Conservation (phyloP, 1,284 basidiomycete genomes). For the Tylopilus orsonianus region DNA sequence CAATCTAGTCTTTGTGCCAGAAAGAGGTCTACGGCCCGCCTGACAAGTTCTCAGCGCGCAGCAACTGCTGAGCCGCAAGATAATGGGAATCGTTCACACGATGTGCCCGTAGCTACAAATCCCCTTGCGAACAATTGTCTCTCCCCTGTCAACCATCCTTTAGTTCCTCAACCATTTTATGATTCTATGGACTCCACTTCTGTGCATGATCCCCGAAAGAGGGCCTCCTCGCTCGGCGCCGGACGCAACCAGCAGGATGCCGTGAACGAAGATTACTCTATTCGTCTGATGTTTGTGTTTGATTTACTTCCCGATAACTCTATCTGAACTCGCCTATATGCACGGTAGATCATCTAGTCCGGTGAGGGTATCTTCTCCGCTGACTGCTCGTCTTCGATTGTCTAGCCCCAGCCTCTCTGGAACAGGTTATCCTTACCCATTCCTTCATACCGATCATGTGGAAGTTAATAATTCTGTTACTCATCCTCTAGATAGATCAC, state of each 20-base stretch:
- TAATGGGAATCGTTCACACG: not conserved
- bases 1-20: not conserved
- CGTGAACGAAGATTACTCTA: not conserved
- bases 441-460: not conserved
- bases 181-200: not conserved
- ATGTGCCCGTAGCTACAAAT: not conserved
- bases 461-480: not conserved
- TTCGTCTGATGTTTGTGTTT: constrained; percentile 15
- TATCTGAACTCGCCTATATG: constrained; percentile 15
- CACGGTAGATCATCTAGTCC: not conserved
- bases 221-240: not conserved
- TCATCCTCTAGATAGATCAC: not conserved
- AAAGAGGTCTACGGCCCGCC: constrained; percentile 1
- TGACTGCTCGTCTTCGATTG: constrained; percentile 8
- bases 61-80: constrained; percentile 5
- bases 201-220: not conserved
- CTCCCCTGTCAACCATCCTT: constrained; percentile 22
- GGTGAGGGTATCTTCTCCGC: constrained; percentile 16
- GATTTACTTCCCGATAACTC: not conserved
- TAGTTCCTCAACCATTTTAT: constrained; percentile 16
- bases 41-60: constrained; percentile 1
- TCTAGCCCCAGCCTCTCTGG: not conserved
- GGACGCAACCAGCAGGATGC: constrained; percentile 1
- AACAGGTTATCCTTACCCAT: not conserved
- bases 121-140: constrained; percentile 10